Evolutionary conservation across 2,329 filamentous ascomycete genomes (phyloP).

Genomic region (Trichoderma asperellum): DNA sequence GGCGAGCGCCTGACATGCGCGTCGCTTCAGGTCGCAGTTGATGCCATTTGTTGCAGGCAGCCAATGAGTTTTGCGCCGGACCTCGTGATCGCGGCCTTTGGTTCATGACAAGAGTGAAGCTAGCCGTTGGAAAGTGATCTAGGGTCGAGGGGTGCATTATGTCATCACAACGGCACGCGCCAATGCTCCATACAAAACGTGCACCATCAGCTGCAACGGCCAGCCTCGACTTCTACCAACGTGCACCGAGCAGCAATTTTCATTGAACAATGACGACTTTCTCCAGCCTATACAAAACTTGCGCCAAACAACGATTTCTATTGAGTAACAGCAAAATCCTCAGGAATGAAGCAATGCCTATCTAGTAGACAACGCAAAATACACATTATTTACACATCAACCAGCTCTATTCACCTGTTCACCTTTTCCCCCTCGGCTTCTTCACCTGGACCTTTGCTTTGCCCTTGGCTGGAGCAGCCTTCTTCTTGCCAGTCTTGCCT

Average conservation of each 20-base stretch:
- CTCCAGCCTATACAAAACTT: background rate
- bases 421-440: constrained; percentile 30
- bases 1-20: constrained; percentile 31
- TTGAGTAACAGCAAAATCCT: background rate
- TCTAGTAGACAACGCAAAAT: background rate
- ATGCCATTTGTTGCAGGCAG: constrained; percentile 15
- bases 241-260: background rate
- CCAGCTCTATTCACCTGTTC: constrained; percentile 27
- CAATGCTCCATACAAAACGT: background rate
- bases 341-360: background rate
- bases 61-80: constrained; percentile 1
- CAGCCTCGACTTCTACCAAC: background rate
- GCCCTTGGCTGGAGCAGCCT: constrained; percentile 20
- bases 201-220: background rate
- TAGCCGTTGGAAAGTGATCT: background rate
- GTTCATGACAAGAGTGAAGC: constrained; percentile 23
- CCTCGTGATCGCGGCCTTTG: constrained; percentile 26
- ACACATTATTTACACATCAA: constrained; percentile 22
- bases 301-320: background rate
- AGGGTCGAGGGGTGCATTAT: constrained; percentile 14
- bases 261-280: background rate
- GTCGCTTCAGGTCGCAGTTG: constrained; percentile 13
- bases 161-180: constrained; percentile 27
- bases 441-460: constrained; percentile 30
- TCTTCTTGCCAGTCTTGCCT: constrained; percentile 28